Evolutionary conservation across 2,329 filamentous ascomycete genomes (phyloP).

Genomic region (Pseudogymnoascus sp.): DNA sequence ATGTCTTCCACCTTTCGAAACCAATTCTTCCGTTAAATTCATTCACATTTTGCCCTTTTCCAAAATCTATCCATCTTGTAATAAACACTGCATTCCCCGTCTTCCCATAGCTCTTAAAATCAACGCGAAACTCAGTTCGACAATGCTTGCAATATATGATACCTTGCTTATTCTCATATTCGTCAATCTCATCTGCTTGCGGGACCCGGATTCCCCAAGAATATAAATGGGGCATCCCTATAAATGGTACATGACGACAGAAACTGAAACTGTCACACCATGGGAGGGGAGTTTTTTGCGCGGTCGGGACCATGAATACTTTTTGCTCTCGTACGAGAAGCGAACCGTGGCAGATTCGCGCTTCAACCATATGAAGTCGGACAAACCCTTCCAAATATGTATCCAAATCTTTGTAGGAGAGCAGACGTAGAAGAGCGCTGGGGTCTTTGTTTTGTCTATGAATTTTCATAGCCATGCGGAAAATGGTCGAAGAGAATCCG

Average conservation of each 20-base stretch:
- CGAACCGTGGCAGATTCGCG: slow-evolving; percentile 10
- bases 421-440: background rate
- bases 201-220: slow-evolving; percentile 12
- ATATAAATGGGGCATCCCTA: background rate
- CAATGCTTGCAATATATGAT: slow-evolving; percentile 14
- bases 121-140: slow-evolving; percentile 16
- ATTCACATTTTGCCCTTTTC: slow-evolving; percentile 10
- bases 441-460: slow-evolving; percentile 13
- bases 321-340: slow-evolving; percentile 13
- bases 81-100: slow-evolving; percentile 16
- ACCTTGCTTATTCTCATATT: slow-evolving; percentile 15
- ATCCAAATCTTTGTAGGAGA: slow-evolving; percentile 8
- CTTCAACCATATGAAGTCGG: slow-evolving; percentile 9
- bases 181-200: slow-evolving; percentile 9
- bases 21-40: slow-evolving; percentile 14
- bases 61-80: slow-evolving; percentile 17
- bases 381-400: background rate
- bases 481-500: slow-evolving; percentile 16
- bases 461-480: slow-evolving; percentile 18
- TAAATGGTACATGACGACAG: slow-evolving; percentile 12
- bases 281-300: slow-evolving; percentile 10
- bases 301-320: slow-evolving; percentile 12
- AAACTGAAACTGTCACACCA: slow-evolving; percentile 8
- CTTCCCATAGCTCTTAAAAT: slow-evolving; percentile 16
- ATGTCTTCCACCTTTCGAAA: background rate